phyloP scores from a whole-genome alignment of 179 eudicot species.

The Drosera spatulata region DNA sequence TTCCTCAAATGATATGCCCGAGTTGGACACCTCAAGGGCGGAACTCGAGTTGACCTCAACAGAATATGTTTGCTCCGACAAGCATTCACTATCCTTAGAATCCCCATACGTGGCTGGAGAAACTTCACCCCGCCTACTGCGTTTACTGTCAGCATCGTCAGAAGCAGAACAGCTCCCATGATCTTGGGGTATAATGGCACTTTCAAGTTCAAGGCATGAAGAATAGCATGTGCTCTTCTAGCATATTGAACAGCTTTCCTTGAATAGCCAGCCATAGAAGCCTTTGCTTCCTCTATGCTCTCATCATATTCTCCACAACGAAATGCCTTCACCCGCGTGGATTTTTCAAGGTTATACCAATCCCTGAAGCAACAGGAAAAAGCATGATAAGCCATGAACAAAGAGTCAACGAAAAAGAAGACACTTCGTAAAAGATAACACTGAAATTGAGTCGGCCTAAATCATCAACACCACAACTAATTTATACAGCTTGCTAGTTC shows the following conservation, averaged over 20 bases:
- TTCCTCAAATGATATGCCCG: constrained; percentile 58
- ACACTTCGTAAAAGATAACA: not conserved
- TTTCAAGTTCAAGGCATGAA: constrained; percentile 83
- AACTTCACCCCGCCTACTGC: constrained; percentile 10
- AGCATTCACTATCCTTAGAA: constrained; percentile 18
- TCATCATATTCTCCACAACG: constrained; percentile 74
- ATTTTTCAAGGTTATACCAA: constrained; percentile 76
- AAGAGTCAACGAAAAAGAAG: not conserved
- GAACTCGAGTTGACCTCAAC: constrained; percentile 29
- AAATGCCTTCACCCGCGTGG: constrained; percentile 70
- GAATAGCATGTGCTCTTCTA: constrained; percentile 64
- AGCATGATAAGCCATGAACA: constrained; percentile 1
- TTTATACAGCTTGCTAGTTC: too few relatives aligned
- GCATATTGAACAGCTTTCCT: constrained; percentile 54
- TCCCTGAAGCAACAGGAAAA: constrained; percentile 39
- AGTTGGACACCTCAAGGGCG: constrained; percentile 46
- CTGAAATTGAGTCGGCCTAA: too few relatives aligned
- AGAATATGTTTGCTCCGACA: constrained; percentile 31
- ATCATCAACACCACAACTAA: too few relatives aligned
- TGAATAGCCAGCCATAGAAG: constrained; percentile 28
- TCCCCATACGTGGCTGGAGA: constrained; percentile 18
- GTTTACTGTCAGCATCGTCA: constrained; percentile 16
- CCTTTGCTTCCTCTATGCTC: constrained; percentile 67
- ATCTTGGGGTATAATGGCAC: constrained; percentile 24
- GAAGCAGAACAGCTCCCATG: constrained; percentile 9